Conservation (phyloP, 768 basidiomycete species). For the Kwoniella botswanensis region DNA sequence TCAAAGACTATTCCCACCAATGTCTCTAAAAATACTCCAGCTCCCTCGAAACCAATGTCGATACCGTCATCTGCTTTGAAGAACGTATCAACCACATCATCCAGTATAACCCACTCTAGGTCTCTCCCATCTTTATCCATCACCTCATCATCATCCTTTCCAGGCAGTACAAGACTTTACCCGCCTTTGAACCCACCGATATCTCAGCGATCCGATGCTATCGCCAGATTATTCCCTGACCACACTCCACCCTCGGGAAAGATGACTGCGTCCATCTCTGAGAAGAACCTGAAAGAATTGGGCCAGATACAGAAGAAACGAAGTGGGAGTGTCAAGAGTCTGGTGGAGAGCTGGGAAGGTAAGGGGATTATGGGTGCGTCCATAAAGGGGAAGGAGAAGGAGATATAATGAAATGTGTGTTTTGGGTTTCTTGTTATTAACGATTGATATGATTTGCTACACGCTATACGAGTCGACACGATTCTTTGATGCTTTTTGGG, state of each 20-base stretch:
- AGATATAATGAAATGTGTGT: neutral
- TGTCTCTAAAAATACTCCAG: neutral
- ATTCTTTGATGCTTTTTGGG: neutral
- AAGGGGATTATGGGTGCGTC: constrained; percentile 11
- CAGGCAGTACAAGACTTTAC: constrained; percentile 25
- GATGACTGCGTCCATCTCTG: neutral
- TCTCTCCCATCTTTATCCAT: neutral
- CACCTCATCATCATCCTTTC: constrained; percentile 9
- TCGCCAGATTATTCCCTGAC: constrained; percentile 39
- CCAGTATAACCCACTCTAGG: constrained; percentile 1
- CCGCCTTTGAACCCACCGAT: constrained; percentile 35
- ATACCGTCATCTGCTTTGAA: neutral
- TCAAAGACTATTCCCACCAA: neutral
- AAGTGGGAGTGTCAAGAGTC: constrained; percentile 38
- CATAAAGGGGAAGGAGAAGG: neutral
- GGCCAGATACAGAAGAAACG: constrained; percentile 4
- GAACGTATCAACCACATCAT: neutral
- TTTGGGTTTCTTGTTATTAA: constrained; percentile 4
- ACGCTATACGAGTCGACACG: neutral
- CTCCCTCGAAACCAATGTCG: neutral
- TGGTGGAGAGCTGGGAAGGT: constrained; percentile 40
- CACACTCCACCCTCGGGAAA: constrained; percentile 20
- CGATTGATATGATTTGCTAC: neutral
- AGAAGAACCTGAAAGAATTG: constrained; percentile 6
- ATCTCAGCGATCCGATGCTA: constrained; percentile 39